A percentile compares a stretch with the other conserved stretches of the same genome.
These are phyloP conservation scores for Backusella australiensis DNA, from an alignment of 192 early-diverging fungal species.

Conservation along the genomic window DNA sequence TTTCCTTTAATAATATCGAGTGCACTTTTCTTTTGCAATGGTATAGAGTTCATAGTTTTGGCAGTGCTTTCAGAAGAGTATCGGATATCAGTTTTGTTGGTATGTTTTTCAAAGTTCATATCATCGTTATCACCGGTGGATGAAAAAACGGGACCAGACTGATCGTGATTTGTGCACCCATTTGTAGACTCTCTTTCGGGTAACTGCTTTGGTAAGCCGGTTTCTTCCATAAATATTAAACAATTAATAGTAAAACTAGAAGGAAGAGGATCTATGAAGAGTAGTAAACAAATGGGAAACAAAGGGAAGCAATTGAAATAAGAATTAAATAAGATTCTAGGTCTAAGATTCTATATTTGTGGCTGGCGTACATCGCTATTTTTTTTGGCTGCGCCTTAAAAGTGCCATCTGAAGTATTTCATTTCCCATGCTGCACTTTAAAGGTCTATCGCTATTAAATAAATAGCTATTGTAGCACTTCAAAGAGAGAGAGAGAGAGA, in stretches of 20 bases:
- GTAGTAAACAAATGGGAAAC: not conserved
- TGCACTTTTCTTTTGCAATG: not conserved
- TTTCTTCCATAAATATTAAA: not conserved
- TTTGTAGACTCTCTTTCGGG: not conserved
- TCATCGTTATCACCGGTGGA: not conserved
- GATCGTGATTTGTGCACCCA: not conserved
- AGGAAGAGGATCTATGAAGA: not conserved
- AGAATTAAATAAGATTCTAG: not conserved
- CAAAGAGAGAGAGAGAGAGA: not conserved
- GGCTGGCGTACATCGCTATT: not conserved
- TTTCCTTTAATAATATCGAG: not conserved
- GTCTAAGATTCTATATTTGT: not conserved
- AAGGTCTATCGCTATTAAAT: not conserved
- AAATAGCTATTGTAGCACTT: not conserved
- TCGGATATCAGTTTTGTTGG: not conserved
- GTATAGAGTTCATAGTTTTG: not conserved
- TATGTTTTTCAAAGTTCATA: not conserved
- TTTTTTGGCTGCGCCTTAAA: slow-evolving; percentile 5
- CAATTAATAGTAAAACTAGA: not conserved
- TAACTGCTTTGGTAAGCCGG: not conserved
- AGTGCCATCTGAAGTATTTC: not conserved
- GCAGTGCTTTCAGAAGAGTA: not conserved
- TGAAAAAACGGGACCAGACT: not conserved
- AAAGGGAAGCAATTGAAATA: not conserved
- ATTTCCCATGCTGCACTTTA: not conserved